Percentiles rank a stretch among this genome's conserved stretches.
These are phyloP conservation scores for Exsudoporus frostii DNA, from an alignment of 768 basidiomycete genomes.

Conservation along the genomic window DNA sequence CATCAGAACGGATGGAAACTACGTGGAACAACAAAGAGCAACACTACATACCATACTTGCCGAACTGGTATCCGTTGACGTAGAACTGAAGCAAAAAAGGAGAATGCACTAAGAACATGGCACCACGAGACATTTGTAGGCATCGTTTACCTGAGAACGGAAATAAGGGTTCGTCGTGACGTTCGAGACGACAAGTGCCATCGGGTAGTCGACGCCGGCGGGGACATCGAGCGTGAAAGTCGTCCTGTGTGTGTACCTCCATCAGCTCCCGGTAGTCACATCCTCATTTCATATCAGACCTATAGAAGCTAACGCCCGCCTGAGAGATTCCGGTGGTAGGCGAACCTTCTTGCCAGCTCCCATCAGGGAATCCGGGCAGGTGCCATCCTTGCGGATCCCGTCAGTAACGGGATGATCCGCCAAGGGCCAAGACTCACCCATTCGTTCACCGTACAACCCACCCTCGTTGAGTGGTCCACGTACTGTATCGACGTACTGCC, in stretches of 20 bases:
- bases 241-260: slow-evolving; percentile 12
- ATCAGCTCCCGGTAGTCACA: not conserved
- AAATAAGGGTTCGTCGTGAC: slow-evolving; percentile 43
- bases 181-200: slow-evolving; percentile 44
- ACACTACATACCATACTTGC: slow-evolving; percentile 21
- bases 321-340: slow-evolving; percentile 41
- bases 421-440: slow-evolving; percentile 24
- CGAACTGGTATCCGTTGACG: slow-evolving; percentile 27
- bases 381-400: slow-evolving; percentile 42
- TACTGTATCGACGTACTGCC: slow-evolving; percentile 44
- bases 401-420: slow-evolving; percentile 1
- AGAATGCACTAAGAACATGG: not conserved
- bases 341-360: slow-evolving; percentile 40
- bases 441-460: slow-evolving; percentile 53
- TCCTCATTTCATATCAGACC: slow-evolving; percentile 23
- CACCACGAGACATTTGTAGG: not conserved
- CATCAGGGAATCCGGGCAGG: slow-evolving; percentile 52
- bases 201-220: slow-evolving; percentile 45
- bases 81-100: slow-evolving; percentile 15
- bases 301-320: slow-evolving; percentile 49
- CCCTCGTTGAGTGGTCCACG: slow-evolving; percentile 62
- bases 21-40: too few relatives aligned
- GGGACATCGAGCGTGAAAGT: slow-evolving; percentile 45
- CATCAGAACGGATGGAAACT: not conserved
- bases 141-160: slow-evolving; percentile 30